Conservation (phyloP, 257 asterid species). For the Solanum corneliomulleri region DNA sequence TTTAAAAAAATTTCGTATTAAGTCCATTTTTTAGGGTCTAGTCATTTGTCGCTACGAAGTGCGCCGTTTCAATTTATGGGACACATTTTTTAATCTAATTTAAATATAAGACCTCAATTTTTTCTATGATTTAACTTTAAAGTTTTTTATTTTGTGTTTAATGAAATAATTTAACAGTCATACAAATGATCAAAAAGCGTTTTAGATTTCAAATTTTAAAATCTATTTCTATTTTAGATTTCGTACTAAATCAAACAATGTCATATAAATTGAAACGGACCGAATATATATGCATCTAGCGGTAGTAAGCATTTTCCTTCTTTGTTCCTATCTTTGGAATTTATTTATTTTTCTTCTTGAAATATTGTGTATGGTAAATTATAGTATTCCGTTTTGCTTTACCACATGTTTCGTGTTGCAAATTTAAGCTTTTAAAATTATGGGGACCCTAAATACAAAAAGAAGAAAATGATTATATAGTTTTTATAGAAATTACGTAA, state of each 20-base stretch:
- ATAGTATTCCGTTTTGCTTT: neutral
- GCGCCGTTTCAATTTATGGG: neutral
- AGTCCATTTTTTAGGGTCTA: slow-evolving; percentile 14
- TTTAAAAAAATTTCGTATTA: no score
- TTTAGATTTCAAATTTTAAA: no score
- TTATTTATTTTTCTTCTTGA: neutral
- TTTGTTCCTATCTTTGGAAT: neutral
- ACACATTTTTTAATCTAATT: no score
- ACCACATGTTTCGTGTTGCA: neutral
- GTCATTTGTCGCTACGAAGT: slow-evolving; percentile 19
- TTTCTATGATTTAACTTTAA: no score
- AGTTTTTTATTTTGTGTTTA: no score
- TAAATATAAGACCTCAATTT: accelerated
- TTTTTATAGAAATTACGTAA: neutral
- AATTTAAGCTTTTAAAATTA: neutral
- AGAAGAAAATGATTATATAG: neutral
- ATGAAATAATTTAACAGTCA: no score
- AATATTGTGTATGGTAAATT: neutral
- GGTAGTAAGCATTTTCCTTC: neutral
- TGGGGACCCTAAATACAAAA: neutral
- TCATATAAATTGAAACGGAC: no score
- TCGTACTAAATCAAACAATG: accelerated
- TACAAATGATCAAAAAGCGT: no score
- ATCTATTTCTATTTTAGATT: no score
- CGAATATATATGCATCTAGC: neutral